Percentiles rank a stretch among this genome's conserved stretches.
Evolutionary conservation across 257 asterid genomes (phyloP).

Genomic region (Orobanche coerulescens): DNA sequence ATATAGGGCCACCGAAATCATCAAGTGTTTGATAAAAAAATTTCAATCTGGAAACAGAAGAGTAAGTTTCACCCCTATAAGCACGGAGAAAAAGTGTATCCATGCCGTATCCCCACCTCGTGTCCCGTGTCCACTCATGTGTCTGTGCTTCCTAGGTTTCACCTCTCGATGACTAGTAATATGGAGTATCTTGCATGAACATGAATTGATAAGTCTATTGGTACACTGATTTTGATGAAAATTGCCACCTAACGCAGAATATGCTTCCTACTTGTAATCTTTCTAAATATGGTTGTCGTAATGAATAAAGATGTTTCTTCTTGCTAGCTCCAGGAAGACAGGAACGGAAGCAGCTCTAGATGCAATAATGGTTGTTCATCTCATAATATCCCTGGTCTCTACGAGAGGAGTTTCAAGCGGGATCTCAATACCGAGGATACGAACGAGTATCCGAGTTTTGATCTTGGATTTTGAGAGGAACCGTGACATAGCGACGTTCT

Average conservation of each 20-base stretch:
- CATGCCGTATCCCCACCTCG: too few relatives aligned
- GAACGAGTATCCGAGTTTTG: slow-evolving; percentile 54
- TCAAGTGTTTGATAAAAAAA: too few relatives aligned
- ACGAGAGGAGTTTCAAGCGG: slow-evolving; percentile 19
- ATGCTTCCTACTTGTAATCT: neutral
- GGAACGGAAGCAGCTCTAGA: slow-evolving; percentile 21
- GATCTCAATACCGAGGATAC: slow-evolving; percentile 20
- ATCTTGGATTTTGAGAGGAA: slow-evolving; percentile 69
- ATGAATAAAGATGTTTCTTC: slow-evolving; percentile 17
- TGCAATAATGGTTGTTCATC: slow-evolving; percentile 19
- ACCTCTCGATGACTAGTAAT: too few relatives aligned
- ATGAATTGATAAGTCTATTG: too few relatives aligned
- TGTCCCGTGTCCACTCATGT: too few relatives aligned
- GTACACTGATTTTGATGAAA: too few relatives aligned
- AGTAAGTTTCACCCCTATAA: too few relatives aligned
- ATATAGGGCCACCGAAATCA: too few relatives aligned
- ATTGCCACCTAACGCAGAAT: neutral
- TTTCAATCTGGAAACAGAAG: too few relatives aligned
- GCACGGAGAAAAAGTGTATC: too few relatives aligned
- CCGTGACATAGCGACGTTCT: neutral
- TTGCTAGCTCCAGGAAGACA: slow-evolving; percentile 29
- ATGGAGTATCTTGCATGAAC: too few relatives aligned
- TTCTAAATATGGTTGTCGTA: neutral
- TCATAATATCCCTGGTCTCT: slow-evolving; percentile 7
- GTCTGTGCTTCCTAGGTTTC: too few relatives aligned